Evolutionary conservation across 768 basidiomycete species (phyloP).

Genomic region (Leccinum truebloodii): DNA sequence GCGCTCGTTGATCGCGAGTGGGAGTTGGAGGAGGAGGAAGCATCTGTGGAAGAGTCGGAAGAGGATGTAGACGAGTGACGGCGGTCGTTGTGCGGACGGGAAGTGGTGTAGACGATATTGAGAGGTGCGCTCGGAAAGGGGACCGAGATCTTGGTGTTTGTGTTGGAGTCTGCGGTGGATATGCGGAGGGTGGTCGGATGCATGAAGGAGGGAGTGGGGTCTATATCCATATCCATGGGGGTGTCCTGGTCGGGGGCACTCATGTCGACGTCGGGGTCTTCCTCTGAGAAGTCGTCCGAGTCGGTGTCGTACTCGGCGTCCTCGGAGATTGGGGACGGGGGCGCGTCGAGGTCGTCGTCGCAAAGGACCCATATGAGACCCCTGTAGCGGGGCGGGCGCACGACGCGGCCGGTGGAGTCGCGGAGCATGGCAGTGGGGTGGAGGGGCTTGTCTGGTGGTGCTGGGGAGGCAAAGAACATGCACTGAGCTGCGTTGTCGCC

Average conservation of each 20-base stretch:
- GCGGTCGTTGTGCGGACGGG: constrained; percentile 26
- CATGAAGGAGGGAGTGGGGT: constrained; percentile 34
- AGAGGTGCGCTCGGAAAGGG: constrained; percentile 18
- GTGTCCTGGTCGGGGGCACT: constrained; percentile 30
- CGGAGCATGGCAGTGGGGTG: constrained; percentile 29
- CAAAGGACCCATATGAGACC: constrained; percentile 83
- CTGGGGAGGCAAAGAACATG: constrained; percentile 62
- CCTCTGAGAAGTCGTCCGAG: constrained; percentile 31
- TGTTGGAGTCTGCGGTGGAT: constrained; percentile 21
- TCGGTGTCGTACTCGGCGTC: constrained; percentile 34
- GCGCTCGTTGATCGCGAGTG: constrained; percentile 27
- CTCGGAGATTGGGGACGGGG: constrained; percentile 19
- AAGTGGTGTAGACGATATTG: constrained; percentile 8
- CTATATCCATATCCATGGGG: constrained; percentile 33
- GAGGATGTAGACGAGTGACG: constrained; percentile 32
- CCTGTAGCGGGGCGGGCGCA: constrained; percentile 50
- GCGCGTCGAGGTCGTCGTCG: constrained; percentile 59
- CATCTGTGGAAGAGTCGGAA: constrained; percentile 26
- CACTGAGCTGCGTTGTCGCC: constrained; percentile 79
- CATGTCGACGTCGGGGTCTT: constrained; percentile 30
- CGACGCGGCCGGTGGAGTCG: constrained; percentile 25
- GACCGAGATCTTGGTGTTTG: constrained; percentile 9
- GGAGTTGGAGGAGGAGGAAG: constrained; percentile 25
- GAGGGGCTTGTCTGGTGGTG: constrained; percentile 21
- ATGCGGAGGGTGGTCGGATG: constrained; percentile 40